Evolutionary conservation across 805 yeast species (phyloP), one percentile per base, ranked within the genome.

Genomic region (Wickerhamomyces bovis): DNA sequence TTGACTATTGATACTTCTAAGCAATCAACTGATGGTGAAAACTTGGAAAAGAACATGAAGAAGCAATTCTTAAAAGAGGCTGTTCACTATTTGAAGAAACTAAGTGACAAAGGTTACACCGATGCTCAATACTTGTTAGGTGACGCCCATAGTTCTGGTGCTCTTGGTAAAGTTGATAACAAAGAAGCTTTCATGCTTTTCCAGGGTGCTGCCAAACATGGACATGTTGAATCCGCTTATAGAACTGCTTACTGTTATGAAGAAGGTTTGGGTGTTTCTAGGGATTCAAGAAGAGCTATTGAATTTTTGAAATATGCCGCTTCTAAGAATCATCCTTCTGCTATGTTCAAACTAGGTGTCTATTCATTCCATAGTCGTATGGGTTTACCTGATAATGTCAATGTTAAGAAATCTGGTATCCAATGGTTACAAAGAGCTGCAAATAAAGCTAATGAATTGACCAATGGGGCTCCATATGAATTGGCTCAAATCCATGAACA

Each of bases 401-500:
- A 76, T 44, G 82, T 88, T 20, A 85, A 89, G 58, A 86, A 83
- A 57, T 81, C 81, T 56, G 99, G 98, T 43, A 82, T 94, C 53
- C 87, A 89, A 63, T 92, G 99, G 99, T 70, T 92, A 46, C 76
- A 85, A 38, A 78, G 97, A 47, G 97, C 98, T 0, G 77, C 85
- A 22, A 86, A 85, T 40, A 80, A 77, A 44, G 96, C 97, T 7
- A 85, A 80, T 46, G 95, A 86, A 60, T 70, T 86, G 41, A 88
- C 85, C 41, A 83, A 89, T 44, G 94, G 89, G n/a, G 98, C 97
- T 0, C 97, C 98, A 0, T 92, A 79, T 61, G 98, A 94, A 65
- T 70, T 92, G 49, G 98, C 88, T 2, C 81, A 83, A 60, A 86
- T 92, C 47, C 84, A 87, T 63, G 84, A 84, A 55, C 69, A 75